phyloP scores from a whole-genome alignment of 805 yeast species.

The Pichia ethanolica region DNA sequence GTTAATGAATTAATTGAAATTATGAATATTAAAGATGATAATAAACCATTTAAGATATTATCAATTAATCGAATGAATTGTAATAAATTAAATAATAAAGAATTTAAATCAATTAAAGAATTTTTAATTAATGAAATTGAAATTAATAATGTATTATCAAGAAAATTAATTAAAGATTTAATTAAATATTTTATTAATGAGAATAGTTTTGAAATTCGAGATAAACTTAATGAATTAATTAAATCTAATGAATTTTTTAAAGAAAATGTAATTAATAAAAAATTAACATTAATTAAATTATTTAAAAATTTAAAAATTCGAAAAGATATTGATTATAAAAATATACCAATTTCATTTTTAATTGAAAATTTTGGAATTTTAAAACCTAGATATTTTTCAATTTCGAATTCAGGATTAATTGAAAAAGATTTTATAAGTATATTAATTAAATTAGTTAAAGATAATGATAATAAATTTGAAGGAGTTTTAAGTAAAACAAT shows the following conservation, averaged over 20 bases:
- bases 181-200: constrained; percentile 1
- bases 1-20: constrained; percentile 54
- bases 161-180: constrained; percentile 49
- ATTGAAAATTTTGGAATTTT: constrained; percentile 70
- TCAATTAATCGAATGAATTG: constrained; percentile 55
- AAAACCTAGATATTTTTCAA: constrained; percentile 89
- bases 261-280: constrained; percentile 44
- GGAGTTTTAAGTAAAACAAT: constrained; percentile 88
- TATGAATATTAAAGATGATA: constrained; percentile 45
- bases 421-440: constrained; percentile 59
- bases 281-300: constrained; percentile 63
- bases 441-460: constrained; percentile 78
- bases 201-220: constrained; percentile 18
- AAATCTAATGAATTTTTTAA: constrained; percentile 46
- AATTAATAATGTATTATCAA: constrained; percentile 78
- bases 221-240: background rate
- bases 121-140: constrained; percentile 74
- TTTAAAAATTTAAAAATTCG: constrained; percentile 51
- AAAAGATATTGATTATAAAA: constrained; percentile 42
- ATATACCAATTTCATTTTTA: constrained; percentile 73
- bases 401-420: constrained; percentile 66
- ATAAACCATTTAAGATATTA: constrained; percentile 45
- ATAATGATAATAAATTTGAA: constrained; percentile 31
- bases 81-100: constrained; percentile 34
- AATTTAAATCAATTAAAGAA: constrained; percentile 54